These are phyloP conservation scores for Magnolia changhungtana DNA, from an alignment of 164 flowering plant genomes.

Conservation along the genomic window DNA sequence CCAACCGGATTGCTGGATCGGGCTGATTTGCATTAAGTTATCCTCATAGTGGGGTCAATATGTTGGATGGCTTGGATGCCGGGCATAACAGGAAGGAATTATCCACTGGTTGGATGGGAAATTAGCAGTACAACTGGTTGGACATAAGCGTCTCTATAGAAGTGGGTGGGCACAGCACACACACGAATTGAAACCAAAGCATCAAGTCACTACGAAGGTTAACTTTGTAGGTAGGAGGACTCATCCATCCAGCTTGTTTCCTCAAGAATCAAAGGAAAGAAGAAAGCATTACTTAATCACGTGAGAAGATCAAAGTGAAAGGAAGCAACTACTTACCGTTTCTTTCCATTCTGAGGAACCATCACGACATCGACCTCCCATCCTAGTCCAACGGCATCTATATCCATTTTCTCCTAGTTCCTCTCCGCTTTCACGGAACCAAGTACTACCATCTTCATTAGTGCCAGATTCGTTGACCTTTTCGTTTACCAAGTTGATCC, in stretches of 20 bases:
- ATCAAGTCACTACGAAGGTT: background rate
- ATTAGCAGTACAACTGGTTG: too few species aligned
- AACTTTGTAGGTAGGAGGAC: background rate
- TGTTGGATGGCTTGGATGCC: too few species aligned
- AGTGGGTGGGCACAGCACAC: too few species aligned
- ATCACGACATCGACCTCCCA: slow-evolving; percentile 79
- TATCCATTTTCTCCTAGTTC: slow-evolving; percentile 86
- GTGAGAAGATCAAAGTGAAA: background rate
- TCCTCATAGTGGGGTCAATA: too few species aligned
- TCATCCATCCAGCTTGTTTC: background rate
- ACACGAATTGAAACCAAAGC: too few species aligned
- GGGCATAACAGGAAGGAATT: too few species aligned
- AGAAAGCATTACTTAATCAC: background rate
- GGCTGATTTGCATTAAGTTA: too few species aligned
- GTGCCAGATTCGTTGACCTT: slow-evolving; percentile 74
- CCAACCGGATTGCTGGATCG: too few species aligned
- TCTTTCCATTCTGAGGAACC: slow-evolving; percentile 92
- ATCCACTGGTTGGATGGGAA: too few species aligned
- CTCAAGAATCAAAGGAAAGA: background rate
- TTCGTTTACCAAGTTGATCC: slow-evolving; percentile 69
- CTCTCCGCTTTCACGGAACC: slow-evolving; percentile 87
- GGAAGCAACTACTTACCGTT: slow-evolving; percentile 47
- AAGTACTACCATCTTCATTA: slow-evolving; percentile 92
- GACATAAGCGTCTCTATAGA: too few species aligned
- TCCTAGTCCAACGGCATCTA: slow-evolving; percentile 88